Evolutionary conservation across 2,329 filamentous ascomycete species (phyloP).

Genomic region (Clarireedia paspali): DNA sequence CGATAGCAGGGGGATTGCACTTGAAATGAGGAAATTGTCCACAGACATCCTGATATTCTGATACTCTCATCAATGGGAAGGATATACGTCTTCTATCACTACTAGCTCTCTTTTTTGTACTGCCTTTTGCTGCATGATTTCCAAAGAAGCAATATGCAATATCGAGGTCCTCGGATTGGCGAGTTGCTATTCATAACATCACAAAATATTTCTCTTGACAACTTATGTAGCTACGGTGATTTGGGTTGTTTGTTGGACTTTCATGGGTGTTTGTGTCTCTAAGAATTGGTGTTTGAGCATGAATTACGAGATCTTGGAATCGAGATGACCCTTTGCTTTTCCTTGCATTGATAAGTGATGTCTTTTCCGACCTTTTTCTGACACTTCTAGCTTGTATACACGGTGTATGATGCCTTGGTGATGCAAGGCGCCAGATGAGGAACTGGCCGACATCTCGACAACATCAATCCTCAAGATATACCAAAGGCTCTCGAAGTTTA

Average conservation of each 20-base stretch:
- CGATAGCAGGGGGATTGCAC: background rate
- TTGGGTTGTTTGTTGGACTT: conserved; percentile 17
- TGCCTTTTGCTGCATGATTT: background rate
- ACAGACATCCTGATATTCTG: background rate
- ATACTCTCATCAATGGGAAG: background rate
- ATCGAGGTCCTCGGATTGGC: background rate
- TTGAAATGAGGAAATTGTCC: background rate
- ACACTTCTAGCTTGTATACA: conserved; percentile 16
- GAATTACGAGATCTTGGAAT: conserved; percentile 20
- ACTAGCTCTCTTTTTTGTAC: background rate
- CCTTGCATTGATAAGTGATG: conserved; percentile 16
- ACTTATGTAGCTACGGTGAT: conserved; percentile 13
- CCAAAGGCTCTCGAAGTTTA: conserved; percentile 29
- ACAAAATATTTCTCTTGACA: background rate
- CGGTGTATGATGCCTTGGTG: conserved; percentile 12
- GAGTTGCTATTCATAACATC: background rate
- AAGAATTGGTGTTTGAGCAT: conserved; percentile 19
- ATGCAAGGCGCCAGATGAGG: conserved; percentile 17
- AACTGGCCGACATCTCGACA: conserved; percentile 14
- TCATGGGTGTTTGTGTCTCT: conserved; percentile 20
- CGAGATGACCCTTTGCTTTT: conserved; percentile 21
- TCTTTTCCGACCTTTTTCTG: background rate
- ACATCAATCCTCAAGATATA: conserved; percentile 12
- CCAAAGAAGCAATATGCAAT: background rate
- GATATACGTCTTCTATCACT: background rate